Conservation (phyloP, 2,329 filamentous ascomycete genomes). For the Penicillium sp. region DNA sequence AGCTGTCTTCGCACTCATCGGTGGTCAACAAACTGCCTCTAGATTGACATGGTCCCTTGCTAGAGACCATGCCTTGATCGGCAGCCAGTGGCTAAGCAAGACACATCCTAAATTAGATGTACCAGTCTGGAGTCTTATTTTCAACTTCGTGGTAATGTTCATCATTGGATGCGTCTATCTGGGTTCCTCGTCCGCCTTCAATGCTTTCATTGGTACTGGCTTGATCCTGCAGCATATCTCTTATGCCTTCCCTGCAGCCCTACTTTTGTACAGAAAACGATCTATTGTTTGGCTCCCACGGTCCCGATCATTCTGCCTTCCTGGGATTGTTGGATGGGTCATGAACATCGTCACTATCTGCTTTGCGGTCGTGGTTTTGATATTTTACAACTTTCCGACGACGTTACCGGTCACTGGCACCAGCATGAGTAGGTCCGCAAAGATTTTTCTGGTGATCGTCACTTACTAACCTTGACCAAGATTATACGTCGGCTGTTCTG, state of each 20-base stretch:
- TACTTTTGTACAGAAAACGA: constrained; percentile 6
- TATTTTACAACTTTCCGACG: constrained; percentile 8
- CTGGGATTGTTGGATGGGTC: not conserved
- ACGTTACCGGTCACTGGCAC: not conserved
- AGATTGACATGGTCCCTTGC: constrained; percentile 34
- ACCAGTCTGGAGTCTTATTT: constrained; percentile 25
- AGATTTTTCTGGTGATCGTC: not conserved
- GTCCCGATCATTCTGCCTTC: constrained; percentile 5
- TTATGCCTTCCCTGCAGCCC: constrained; percentile 3
- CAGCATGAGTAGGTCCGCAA: constrained; percentile 1
- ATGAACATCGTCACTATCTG: constrained; percentile 1
- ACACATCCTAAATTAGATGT: constrained; percentile 11
- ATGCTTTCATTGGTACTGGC: constrained; percentile 12
- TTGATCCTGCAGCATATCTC: constrained; percentile 12
- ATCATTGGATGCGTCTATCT: constrained; percentile 17
- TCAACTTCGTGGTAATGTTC: constrained; percentile 15
- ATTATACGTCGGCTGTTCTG: constrained; percentile 7
- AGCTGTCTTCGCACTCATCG: constrained; percentile 20
- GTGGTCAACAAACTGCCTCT: constrained; percentile 28
- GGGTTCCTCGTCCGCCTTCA: constrained; percentile 13
- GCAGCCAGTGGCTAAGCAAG: constrained; percentile 1
- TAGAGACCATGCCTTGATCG: constrained; percentile 12
- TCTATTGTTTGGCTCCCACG: constrained; percentile 1
- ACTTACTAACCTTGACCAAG: not conserved
- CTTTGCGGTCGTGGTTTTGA: constrained; percentile 3